A percentile compares a stretch with the other conserved stretches of the same genome.
Evolutionary conservation across 2,329 filamentous ascomycete genomes (phyloP).

Genomic region (Pseudopithomyces chartarum): DNA sequence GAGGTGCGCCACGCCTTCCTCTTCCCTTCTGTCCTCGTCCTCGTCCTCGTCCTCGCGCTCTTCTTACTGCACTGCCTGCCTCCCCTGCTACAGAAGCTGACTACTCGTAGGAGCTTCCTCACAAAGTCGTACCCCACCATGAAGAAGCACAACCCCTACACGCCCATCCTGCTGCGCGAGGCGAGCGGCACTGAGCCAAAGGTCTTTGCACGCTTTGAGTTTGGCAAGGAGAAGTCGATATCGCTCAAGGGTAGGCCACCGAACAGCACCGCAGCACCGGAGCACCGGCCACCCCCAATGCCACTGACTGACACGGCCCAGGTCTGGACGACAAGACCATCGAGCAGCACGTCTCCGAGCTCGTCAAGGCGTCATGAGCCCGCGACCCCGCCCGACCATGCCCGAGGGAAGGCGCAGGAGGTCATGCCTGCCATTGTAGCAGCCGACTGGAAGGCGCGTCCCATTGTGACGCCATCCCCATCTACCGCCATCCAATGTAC

Average conservation of each 20-base stretch:
- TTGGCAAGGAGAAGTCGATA: conserved; percentile 71
- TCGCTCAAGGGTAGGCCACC: conserved; percentile 60
- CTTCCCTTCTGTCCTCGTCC: not conserved
- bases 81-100: not conserved
- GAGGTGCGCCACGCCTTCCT: conserved; percentile 69
- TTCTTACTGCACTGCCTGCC: too few species aligned
- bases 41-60: conserved; percentile 1
- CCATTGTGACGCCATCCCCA: not conserved
- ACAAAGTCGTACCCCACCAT: conserved; percentile 92
- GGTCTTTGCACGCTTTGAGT: conserved; percentile 87
- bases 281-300: not conserved
- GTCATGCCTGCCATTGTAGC: conserved; percentile 2
- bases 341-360: conserved; percentile 67
- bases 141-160: conserved; percentile 98
- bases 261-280: not conserved
- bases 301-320: conserved; percentile 33
- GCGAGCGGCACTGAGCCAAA: conserved; percentile 81
- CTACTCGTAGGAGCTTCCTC: conserved; percentile 75
- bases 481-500: conserved; percentile 14
- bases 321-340: conserved; percentile 73
- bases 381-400: conserved; percentile 18
- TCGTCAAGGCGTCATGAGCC: conserved; percentile 57
- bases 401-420: not conserved
- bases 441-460: conserved; percentile 6
- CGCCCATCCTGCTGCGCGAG: conserved; percentile 93